phyloP scores from a whole-genome alignment of 192 early-diverging fungal genomes.

The Allomyces javanicus region DNA sequence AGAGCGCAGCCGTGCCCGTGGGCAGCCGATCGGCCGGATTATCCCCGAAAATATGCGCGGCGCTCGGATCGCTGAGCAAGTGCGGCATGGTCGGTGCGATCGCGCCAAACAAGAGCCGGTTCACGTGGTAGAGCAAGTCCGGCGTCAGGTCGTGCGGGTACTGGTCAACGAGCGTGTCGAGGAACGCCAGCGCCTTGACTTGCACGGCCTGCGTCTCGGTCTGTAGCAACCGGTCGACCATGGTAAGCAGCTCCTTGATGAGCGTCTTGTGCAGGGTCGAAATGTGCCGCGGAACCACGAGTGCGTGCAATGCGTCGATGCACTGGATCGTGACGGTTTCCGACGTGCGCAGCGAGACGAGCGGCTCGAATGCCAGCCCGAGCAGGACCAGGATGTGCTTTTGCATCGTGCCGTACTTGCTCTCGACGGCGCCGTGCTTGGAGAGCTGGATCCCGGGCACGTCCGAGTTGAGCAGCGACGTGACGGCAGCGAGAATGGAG shows the following conservation, averaged over 20 bases:
- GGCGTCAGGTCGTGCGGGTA: not conserved
- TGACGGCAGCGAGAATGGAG: not conserved
- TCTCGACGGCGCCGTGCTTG: not conserved
- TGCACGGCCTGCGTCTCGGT: constrained; percentile 44
- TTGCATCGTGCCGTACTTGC: constrained; percentile 6
- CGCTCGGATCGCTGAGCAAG: not conserved
- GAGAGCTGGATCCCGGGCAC: constrained; percentile 2
- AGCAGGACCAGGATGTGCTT: constrained; percentile 41
- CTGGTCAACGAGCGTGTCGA: not conserved
- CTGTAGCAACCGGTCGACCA: constrained; percentile 50
- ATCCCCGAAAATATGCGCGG: not conserved
- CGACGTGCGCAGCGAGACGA: constrained; percentile 19
- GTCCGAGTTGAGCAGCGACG: constrained; percentile 1
- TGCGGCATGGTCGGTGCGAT: not conserved
- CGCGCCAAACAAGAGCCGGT: not conserved
- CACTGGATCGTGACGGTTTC: constrained; percentile 22
- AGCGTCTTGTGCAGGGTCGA: constrained; percentile 19
- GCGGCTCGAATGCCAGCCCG: constrained; percentile 46
- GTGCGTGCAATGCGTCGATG: constrained; percentile 26
- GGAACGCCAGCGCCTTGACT: not conserved
- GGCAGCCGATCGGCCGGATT: not conserved
- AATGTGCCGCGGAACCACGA: constrained; percentile 24
- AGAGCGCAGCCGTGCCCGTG: not conserved
- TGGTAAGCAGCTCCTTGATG: constrained; percentile 46
- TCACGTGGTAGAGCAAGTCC: not conserved